Evolutionary conservation across 2,329 filamentous ascomycete species (phyloP).

Genomic region (Purpureocillium takamizusanense): DNA sequence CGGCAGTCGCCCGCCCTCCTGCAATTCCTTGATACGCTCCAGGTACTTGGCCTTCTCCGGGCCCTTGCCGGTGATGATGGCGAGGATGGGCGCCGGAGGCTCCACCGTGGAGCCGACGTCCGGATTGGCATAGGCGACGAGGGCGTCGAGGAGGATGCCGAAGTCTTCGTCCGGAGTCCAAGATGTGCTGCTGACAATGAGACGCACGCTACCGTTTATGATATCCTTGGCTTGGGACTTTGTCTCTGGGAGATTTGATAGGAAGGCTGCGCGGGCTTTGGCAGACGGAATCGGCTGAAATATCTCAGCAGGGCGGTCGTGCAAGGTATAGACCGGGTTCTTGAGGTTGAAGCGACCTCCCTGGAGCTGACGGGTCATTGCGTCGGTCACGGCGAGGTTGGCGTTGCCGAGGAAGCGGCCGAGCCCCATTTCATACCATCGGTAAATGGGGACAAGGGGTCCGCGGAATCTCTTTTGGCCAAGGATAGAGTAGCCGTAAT

Average conservation of each 20-base stretch:
- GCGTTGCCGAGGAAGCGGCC: constrained; percentile 57
- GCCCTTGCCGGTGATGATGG: constrained; percentile 90
- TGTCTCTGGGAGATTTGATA: constrained; percentile 58
- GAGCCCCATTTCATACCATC: constrained; percentile 66
- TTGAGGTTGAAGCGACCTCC: constrained; percentile 54
- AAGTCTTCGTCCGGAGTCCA: constrained; percentile 99
- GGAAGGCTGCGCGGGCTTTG: constrained; percentile 45
- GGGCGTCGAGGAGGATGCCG: constrained; percentile 71
- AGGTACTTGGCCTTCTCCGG: constrained; percentile 74
- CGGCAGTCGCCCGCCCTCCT: constrained; percentile 51
- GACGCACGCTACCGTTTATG: constrained; percentile 45
- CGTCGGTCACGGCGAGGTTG: constrained; percentile 82
- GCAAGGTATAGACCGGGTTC: constrained; percentile 60
- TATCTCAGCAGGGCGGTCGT: constrained; percentile 76
- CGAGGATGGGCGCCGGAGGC: constrained; percentile 58
- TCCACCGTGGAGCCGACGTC: constrained; percentile 28
- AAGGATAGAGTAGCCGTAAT: constrained; percentile 94
- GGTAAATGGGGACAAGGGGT: constrained; percentile 69
- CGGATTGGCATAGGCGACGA: constrained; percentile 60
- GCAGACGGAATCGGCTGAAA: constrained; percentile 60
- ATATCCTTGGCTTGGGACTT: constrained; percentile 49
- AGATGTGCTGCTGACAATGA: constrained; percentile 88
- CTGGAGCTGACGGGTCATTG: constrained; percentile 70
- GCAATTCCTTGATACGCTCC: constrained; percentile 51
- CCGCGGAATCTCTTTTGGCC: constrained; percentile 53